These are phyloP conservation scores for Phytophthora lateralis DNA, from an alignment of 352 stramenopile species.

Conservation along the genomic window DNA sequence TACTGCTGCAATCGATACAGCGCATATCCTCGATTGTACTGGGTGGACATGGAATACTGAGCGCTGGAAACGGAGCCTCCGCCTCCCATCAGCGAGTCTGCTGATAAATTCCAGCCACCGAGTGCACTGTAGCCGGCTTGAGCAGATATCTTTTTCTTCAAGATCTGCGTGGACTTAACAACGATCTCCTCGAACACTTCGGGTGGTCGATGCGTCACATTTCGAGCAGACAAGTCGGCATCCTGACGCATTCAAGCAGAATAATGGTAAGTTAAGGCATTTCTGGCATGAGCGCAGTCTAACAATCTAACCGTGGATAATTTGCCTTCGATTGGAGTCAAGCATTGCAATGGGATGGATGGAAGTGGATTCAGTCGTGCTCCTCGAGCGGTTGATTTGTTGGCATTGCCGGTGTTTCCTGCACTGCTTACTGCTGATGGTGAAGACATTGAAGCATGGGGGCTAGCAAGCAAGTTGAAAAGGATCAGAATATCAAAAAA, in stretches of 20 bases:
- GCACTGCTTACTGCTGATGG: background rate
- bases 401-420: background rate
- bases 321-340: slow-evolving; percentile 46
- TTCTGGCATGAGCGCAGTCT: background rate
- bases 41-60: slow-evolving; percentile 41
- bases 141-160: slow-evolving; percentile 49
- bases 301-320: slow-evolving; percentile 30
- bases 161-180: slow-evolving; percentile 36
- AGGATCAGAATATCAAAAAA: background rate
- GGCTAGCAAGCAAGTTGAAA: background rate
- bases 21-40: slow-evolving; percentile 67
- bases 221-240: slow-evolving; percentile 52
- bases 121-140: slow-evolving; percentile 14
- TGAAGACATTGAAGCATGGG: slow-evolving; percentile 21
- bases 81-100: slow-evolving; percentile 1
- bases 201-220: slow-evolving; percentile 42
- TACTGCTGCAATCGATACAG: slow-evolving; percentile 57
- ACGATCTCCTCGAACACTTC: slow-evolving; percentile 44
- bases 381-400: slow-evolving; percentile 13
- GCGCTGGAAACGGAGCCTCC: slow-evolving; percentile 33
- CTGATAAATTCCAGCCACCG: slow-evolving; percentile 3
- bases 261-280: background rate
- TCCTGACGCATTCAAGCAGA: slow-evolving; percentile 29
- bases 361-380: slow-evolving; percentile 15
- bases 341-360: slow-evolving; percentile 36